phyloP scores from a whole-genome alignment of 1,284 basidiomycete species.

The Ustilago shanxiensis region DNA sequence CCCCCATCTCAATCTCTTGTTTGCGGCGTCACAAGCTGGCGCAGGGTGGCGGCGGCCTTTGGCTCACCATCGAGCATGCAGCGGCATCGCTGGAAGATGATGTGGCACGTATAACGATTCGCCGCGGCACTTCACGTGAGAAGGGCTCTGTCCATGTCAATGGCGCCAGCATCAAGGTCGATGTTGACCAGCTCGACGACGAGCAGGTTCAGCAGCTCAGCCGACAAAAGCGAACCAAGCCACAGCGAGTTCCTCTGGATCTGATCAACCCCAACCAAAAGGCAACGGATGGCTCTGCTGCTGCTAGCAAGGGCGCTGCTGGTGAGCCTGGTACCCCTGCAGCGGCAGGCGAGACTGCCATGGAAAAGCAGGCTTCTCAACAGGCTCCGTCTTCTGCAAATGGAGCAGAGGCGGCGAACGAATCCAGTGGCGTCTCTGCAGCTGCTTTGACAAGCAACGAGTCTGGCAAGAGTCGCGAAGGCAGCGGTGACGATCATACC shows the following conservation, averaged over 20 bases:
- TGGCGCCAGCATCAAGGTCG: slow-evolving; percentile 86
- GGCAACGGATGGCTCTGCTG: slow-evolving; percentile 1
- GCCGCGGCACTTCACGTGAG: slow-evolving; percentile 77
- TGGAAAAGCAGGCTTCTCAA: slow-evolving; percentile 10
- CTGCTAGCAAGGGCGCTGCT: background rate
- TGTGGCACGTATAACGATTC: slow-evolving; percentile 77
- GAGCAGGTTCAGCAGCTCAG: slow-evolving; percentile 85
- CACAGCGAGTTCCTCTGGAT: slow-evolving; percentile 89
- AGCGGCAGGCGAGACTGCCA: background rate
- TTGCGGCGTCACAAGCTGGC: slow-evolving; percentile 89
- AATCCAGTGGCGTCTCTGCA: background rate
- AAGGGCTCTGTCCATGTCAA: slow-evolving; percentile 88
- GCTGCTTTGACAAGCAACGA: slow-evolving; percentile 3
- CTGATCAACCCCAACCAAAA: slow-evolving; percentile 60
- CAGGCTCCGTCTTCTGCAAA: background rate
- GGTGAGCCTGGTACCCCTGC: slow-evolving; percentile 7
- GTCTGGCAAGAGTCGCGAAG: slow-evolving; percentile 11
- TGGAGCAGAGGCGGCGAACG: background rate
- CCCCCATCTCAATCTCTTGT: slow-evolving; percentile 85
- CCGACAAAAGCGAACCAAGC: slow-evolving; percentile 88
- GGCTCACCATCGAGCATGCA: slow-evolving; percentile 93
- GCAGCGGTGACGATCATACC: background rate
- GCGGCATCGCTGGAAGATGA: slow-evolving; percentile 81
- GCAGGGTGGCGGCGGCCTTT: slow-evolving; percentile 89
- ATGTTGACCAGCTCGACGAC: slow-evolving; percentile 89